phyloP scores from a whole-genome alignment of 352 stramenopile genomes.

The Phytophthora europaea region DNA sequence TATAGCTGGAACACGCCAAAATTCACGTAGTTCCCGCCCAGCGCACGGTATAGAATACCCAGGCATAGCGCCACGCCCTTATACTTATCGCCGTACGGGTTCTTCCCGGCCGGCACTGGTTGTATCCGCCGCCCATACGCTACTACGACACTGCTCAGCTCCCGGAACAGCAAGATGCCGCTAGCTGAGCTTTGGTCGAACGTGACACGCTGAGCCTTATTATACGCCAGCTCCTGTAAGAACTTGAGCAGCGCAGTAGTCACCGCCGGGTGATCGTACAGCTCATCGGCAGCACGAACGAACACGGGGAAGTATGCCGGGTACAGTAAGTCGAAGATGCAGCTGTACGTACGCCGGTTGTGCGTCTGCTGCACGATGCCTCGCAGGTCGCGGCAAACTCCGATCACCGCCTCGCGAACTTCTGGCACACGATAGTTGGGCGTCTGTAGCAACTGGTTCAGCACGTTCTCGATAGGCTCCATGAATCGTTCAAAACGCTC shows the following conservation, averaged over 20 bases:
- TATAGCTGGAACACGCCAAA: slow-evolving; percentile 99
- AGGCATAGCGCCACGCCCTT: slow-evolving; percentile 97
- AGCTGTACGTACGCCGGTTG: slow-evolving; percentile 97
- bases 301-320: slow-evolving; percentile 97
- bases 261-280: slow-evolving; percentile 94
- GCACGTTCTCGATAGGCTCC: slow-evolving; percentile 90
- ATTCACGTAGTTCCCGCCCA: slow-evolving; percentile 98
- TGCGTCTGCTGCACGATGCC: slow-evolving; percentile 97
- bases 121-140: slow-evolving; percentile 94
- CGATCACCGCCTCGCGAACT: slow-evolving; percentile 94
- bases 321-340: slow-evolving; percentile 99
- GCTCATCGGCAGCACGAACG: slow-evolving; percentile 94
- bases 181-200: slow-evolving; percentile 99
- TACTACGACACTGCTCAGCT: slow-evolving; percentile 96
- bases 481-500: slow-evolving; percentile 98
- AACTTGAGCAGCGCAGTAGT: slow-evolving; percentile 98
- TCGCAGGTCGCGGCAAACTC: slow-evolving; percentile 96
- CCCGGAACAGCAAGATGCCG: slow-evolving; percentile 98
- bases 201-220: slow-evolving; percentile 97
- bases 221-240: slow-evolving; percentile 95
- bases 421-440: slow-evolving; percentile 79
- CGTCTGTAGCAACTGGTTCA: slow-evolving; percentile 86
- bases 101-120: slow-evolving; percentile 81
- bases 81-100: slow-evolving; percentile 97
- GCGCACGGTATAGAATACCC: slow-evolving; percentile 88